A percentile compares a stretch with the other conserved stretches of the same genome.
These are phyloP conservation scores for Annulohypoxylon nitens DNA, from an alignment of 495 filamentous ascomycete genomes.

Conservation along the genomic window DNA sequence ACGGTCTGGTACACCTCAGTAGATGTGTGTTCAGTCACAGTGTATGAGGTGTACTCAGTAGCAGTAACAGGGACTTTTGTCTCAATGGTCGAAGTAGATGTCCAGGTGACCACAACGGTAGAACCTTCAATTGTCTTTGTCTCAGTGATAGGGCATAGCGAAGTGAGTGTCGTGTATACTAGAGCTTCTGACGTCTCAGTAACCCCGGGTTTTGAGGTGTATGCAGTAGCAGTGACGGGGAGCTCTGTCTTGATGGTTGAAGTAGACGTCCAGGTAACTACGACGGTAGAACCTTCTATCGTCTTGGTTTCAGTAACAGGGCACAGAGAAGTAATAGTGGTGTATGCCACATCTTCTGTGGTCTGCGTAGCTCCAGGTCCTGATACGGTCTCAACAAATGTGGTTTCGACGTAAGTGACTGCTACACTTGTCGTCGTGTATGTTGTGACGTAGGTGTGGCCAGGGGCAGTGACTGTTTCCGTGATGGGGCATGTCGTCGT, in stretches of 20 bases:
- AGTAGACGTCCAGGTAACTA: constrained; percentile 59
- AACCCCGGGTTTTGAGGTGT: constrained; percentile 26
- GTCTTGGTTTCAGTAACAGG: constrained; percentile 62
- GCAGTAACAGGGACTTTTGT: constrained; percentile 43
- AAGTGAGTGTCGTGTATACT: constrained; percentile 57
- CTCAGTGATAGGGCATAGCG: constrained; percentile 59
- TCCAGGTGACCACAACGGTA: constrained; percentile 59
- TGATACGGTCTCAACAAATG: constrained; percentile 46
- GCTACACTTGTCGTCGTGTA: constrained; percentile 60
- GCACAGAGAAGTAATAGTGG: constrained; percentile 57
- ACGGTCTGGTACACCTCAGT: constrained; percentile 58
- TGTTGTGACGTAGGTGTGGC: constrained; percentile 57
- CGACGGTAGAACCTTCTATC: constrained; percentile 56
- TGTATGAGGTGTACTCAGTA: constrained; percentile 48
- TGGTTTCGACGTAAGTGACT: constrained; percentile 49
- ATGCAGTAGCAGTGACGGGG: constrained; percentile 42
- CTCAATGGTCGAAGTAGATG: constrained; percentile 56
- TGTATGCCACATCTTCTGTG: constrained; percentile 50
- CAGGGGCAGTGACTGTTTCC: constrained; percentile 54
- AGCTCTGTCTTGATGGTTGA: constrained; percentile 51
- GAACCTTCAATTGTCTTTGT: constrained; percentile 58
- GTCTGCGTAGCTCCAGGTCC: constrained; percentile 44
- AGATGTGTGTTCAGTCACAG: constrained; percentile 56
- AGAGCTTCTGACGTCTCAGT: constrained; percentile 45
- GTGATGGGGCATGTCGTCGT: constrained; percentile 59